Evolutionary conservation across 2,329 filamentous ascomycete species (phyloP).

Genomic region (Curvularia eragrostidis): DNA sequence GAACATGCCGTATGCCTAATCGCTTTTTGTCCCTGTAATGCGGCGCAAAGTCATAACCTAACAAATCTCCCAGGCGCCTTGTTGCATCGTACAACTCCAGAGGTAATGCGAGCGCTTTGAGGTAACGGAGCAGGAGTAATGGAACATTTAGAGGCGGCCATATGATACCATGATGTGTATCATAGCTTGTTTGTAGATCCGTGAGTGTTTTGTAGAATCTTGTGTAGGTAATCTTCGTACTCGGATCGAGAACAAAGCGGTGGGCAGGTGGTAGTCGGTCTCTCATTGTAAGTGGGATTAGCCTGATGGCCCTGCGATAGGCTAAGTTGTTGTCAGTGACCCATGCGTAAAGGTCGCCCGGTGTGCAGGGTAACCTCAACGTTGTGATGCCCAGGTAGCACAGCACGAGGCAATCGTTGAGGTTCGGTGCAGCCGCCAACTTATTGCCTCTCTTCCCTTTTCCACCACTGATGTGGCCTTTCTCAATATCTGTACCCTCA

Average conservation of each 20-base stretch:
- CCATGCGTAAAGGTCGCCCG: conserved; percentile 75
- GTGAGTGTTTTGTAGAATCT: conserved; percentile 70
- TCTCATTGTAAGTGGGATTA: conserved; percentile 69
- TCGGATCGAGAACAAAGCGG: conserved; percentile 64
- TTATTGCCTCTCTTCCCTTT: conserved; percentile 47
- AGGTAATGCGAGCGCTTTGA: conserved; percentile 76
- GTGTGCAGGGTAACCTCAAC: conserved; percentile 75
- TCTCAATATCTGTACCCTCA: conserved; percentile 48
- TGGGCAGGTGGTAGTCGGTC: conserved; percentile 69
- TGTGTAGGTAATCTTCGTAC: conserved; percentile 56
- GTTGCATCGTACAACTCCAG: conserved; percentile 69
- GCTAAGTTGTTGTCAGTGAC: conserved; percentile 70
- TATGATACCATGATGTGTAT: conserved; percentile 70
- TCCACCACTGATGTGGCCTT: conserved; percentile 37
- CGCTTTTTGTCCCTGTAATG: conserved; percentile 47
- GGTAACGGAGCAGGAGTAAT: conserved; percentile 71
- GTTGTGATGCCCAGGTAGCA: conserved; percentile 82
- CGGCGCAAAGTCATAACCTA: conserved; percentile 65
- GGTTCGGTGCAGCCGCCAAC: conserved; percentile 64
- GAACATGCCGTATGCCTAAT: conserved; percentile 49
- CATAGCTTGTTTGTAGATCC: conserved; percentile 68
- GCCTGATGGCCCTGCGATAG: conserved; percentile 68
- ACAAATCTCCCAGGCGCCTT: conserved; percentile 61
- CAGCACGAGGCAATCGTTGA: conserved; percentile 77
- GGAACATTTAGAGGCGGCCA: conserved; percentile 77